These are phyloP conservation scores for Hortaea werneckii DNA, from an alignment of 2,329 filamentous ascomycete genomes.

Conservation along the genomic window DNA sequence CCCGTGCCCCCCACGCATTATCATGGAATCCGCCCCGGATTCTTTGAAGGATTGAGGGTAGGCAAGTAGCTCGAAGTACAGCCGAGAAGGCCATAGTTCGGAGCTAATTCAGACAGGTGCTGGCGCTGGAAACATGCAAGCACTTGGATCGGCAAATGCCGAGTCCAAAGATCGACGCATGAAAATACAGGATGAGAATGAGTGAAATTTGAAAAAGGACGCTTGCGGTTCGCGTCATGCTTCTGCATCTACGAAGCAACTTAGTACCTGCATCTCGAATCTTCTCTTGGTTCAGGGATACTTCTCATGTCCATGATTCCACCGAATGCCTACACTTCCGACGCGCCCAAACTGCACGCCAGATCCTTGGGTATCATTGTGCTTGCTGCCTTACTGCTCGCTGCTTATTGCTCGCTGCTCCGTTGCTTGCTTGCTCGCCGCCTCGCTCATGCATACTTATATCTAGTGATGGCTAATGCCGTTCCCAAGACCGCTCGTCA, in stretches of 20 bases:
- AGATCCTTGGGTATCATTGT: too few species aligned
- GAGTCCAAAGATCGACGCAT: slow-evolving; percentile 15
- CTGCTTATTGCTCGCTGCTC: too few species aligned
- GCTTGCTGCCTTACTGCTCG: too few species aligned
- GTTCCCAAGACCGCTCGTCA: background rate
- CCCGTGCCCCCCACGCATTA: too few species aligned
- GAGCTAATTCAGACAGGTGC: slow-evolving; percentile 12
- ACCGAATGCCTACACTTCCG: background rate
- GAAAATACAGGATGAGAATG: background rate
- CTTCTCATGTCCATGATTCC: slow-evolving; percentile 1
- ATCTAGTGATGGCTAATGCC: background rate
- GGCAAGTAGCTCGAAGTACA: slow-evolving; percentile 11
- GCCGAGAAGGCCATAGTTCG: background rate
- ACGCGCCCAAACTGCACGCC: background rate
- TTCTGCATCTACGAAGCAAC: slow-evolving; percentile 2
- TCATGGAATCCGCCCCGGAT: too few species aligned
- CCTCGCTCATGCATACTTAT: too few species aligned
- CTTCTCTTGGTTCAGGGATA: slow-evolving; percentile 1
- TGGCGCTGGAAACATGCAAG: slow-evolving; percentile 18
- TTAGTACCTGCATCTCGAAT: background rate
- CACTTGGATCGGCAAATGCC: slow-evolving; percentile 14
- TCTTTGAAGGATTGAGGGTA: too few species aligned
- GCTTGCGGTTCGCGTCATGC: background rate
- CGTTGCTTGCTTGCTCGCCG: too few species aligned
- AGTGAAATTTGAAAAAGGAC: background rate